Base-by-base conservation (phyloP, 495 filamentous ascomycete species). In the Hypoxylon fuscum region DNA sequence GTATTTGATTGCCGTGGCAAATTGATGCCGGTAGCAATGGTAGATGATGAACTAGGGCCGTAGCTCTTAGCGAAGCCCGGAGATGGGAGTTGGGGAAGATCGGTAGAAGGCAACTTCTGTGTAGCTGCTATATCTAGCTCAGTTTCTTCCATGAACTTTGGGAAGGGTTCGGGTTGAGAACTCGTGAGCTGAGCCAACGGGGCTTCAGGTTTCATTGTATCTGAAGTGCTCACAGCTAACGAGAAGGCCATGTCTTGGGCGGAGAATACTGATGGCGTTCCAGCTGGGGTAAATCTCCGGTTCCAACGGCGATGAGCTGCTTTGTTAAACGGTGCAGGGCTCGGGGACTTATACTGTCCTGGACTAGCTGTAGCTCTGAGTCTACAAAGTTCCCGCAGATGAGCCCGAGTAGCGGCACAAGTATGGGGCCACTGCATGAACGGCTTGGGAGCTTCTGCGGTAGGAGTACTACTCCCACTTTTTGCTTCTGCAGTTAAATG, bases 161-260 rank as follows among this genome's bases (percentile, higher is more conserved):
- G 64, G 5, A 58, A 47, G 6, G 52, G 48, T 44, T 71, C 56
- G 12, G 4, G 34, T 23, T 61, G 60, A n/a, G 78, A 78, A 23
- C 70, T 57, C 12, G 79, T 75, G 29, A 85, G 77, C 51, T 83
- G 79, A 4, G 91, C 84, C 48, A 98, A 72, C 0, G 90, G 87
- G 40, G 85, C 89, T 29, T 84, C 80, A 1, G 84, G 86, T 49
- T 89, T 85, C 90, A 94, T 94, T 12, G 84, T 85, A n/a, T 88
- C 82, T 11, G 93, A 83, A 7, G 90, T 90, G 74, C 90, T 93
- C 15, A 92, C 83, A 3, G 87, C 83, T 31, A 98, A 84, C 31
- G 95, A 97, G 32, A 96, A 76, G 37, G 90, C 88, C 76, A 98
- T 89, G 51, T 95, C 92, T 38, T 90, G 88, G 9, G 89, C 91